A percentile compares a stretch with the other conserved stretches of the same genome.
Evolutionary conservation across 495 filamentous ascomycete species (phyloP).

Genomic region (Penicillium arizonense): DNA sequence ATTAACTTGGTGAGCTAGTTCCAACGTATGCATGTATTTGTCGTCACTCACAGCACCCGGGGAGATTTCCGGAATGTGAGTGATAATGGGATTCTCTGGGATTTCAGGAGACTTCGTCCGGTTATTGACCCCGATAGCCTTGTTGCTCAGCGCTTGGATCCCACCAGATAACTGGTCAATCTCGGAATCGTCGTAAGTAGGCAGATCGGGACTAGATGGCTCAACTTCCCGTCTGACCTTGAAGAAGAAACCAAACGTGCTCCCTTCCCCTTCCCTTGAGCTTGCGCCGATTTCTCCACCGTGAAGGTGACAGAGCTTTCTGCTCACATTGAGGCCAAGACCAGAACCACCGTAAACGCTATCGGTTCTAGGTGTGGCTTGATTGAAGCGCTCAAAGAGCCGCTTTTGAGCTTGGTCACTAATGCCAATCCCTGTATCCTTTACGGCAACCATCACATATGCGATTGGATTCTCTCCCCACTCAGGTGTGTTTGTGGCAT

Average conservation of each 20-base stretch:
- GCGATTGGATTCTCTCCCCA: slow-evolving; percentile 69
- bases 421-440: slow-evolving; percentile 77
- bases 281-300: slow-evolving; percentile 81
- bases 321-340: slow-evolving; percentile 78
- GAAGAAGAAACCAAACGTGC: slow-evolving; percentile 84
- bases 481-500: slow-evolving; percentile 52
- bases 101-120: slow-evolving; percentile 10
- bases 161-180: slow-evolving; percentile 20
- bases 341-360: slow-evolving; percentile 81
- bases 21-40: slow-evolving; percentile 6
- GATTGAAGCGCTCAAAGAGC: slow-evolving; percentile 79
- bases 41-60: slow-evolving; percentile 6
- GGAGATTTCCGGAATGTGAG: slow-evolving; percentile 5
- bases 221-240: slow-evolving; percentile 46
- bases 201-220: slow-evolving; percentile 25
- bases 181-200: slow-evolving; percentile 7
- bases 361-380: slow-evolving; percentile 75
- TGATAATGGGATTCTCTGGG: slow-evolving; percentile 4
- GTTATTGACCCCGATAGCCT: slow-evolving; percentile 7
- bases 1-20: neutral
- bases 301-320: slow-evolving; percentile 74
- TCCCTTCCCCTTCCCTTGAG: slow-evolving; percentile 70
- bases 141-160: slow-evolving; percentile 17
- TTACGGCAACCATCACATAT: slow-evolving; percentile 71
- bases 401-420: slow-evolving; percentile 69